Percentiles rank a stretch among this genome's conserved stretches.
Conservation (phyloP, 805 yeast species). For the Allodekkera sacchari region DNA sequence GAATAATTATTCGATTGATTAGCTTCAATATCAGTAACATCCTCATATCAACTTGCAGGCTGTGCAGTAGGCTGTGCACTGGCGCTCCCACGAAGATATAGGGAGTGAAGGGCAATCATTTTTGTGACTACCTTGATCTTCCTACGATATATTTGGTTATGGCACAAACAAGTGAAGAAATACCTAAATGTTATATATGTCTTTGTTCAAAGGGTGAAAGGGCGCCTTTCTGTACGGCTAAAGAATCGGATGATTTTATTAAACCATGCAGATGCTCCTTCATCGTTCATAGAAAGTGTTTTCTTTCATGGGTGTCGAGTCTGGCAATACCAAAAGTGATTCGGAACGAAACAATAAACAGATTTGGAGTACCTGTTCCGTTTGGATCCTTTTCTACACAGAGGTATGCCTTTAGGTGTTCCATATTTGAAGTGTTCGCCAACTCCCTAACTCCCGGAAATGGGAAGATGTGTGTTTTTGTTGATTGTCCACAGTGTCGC, state of each 20-base stretch:
- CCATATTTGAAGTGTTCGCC: slow-evolving; percentile 9
- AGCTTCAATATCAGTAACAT: too few species aligned
- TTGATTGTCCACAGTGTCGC: slow-evolving; percentile 32
- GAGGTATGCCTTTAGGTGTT: slow-evolving; percentile 8
- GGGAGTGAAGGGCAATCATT: too few species aligned
- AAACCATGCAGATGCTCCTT: slow-evolving; percentile 38
- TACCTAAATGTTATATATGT: slow-evolving; percentile 21
- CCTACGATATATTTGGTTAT: background rate
- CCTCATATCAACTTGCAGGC: too few species aligned
- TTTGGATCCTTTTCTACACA: background rate
- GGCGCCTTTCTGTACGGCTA: slow-evolving; percentile 23
- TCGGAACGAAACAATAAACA: background rate
- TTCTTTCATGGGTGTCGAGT: slow-evolving; percentile 33
- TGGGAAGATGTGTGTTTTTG: slow-evolving; percentile 15
- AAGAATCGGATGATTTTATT: slow-evolving; percentile 31
- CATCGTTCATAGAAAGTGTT: slow-evolving; percentile 36
- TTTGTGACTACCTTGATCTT: too few species aligned
- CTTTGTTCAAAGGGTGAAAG: slow-evolving; percentile 22
- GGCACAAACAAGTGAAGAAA: background rate
- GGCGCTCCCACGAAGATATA: too few species aligned
- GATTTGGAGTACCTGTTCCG: slow-evolving; percentile 2
- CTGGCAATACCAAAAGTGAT: slow-evolving; percentile 5
- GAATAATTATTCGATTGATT: too few species aligned
- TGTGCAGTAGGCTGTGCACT: too few species aligned
- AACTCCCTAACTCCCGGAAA: slow-evolving; percentile 10